These are phyloP conservation scores for Taphrina flavorubra DNA, from an alignment of 1,139 yeast species.

Conservation along the genomic window DNA sequence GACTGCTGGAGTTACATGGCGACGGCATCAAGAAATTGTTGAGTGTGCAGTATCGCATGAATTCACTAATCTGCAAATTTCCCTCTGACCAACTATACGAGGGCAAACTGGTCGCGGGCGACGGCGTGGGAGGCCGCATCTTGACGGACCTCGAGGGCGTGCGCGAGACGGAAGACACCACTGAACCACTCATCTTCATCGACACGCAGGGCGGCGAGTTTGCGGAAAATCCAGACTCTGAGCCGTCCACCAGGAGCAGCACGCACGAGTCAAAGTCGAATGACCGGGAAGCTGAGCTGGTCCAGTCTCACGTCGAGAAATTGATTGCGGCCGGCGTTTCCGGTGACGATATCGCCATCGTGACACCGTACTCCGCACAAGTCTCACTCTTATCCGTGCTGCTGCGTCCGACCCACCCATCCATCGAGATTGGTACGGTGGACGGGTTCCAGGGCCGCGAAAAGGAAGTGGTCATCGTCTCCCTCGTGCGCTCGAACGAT, in stretches of 20 bases:
- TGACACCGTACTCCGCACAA: conserved; percentile 90
- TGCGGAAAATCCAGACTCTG: conserved; percentile 53
- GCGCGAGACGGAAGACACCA: conserved; percentile 56
- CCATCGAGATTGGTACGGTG: conserved; percentile 81
- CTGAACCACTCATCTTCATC: conserved; percentile 69
- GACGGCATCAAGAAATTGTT: conserved; percentile 63
- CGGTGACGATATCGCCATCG: conserved; percentile 68
- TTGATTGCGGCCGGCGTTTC: conserved; percentile 61
- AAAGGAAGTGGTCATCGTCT: conserved; percentile 80
- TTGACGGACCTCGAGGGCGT: conserved; percentile 65
- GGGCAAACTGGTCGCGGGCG: conserved; percentile 67
- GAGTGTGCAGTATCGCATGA: conserved; percentile 87
- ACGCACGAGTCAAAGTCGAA: conserved; percentile 60
- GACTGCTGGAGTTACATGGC: conserved; percentile 63
- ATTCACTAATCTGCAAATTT: conserved; percentile 73
- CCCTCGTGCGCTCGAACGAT: conserved; percentile 70
- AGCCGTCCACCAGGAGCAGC: conserved; percentile 43
- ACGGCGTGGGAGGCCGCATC: conserved; percentile 60
- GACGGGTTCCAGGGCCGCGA: conserved; percentile 94
- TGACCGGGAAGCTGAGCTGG: conserved; percentile 72
- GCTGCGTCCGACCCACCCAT: conserved; percentile 52
- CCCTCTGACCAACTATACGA: conserved; percentile 73
- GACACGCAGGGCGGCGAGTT: conserved; percentile 89
- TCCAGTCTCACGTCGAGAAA: conserved; percentile 60
- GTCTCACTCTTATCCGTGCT: conserved; percentile 64